Percentiles rank a stretch among this genome's conserved stretches.
phyloP scores from a whole-genome alignment of 352 stramenopile genomes.

The Pythium rishiriense region DNA sequence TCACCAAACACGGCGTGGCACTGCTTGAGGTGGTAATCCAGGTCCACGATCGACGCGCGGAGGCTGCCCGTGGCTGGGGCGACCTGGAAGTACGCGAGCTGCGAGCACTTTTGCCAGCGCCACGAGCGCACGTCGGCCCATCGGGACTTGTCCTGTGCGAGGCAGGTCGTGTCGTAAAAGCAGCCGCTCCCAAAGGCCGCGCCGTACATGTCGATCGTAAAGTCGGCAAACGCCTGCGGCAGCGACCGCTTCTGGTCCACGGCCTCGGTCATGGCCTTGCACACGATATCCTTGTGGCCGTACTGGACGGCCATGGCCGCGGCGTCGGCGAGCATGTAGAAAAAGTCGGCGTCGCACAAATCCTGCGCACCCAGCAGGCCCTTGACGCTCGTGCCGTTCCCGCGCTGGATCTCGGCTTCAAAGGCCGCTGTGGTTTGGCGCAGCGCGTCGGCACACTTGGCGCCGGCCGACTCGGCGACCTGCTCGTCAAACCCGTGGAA shows the following conservation, averaged over 20 bases:
- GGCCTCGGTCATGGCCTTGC: constrained; percentile 50
- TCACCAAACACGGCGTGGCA: constrained; percentile 76
- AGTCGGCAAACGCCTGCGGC: constrained; percentile 72
- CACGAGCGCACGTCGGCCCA: constrained; percentile 83
- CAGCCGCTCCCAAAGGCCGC: constrained; percentile 69
- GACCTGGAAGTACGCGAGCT: constrained; percentile 88
- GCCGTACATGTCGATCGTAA: constrained; percentile 82
- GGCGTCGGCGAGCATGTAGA: constrained; percentile 89
- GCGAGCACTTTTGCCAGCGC: constrained; percentile 86
- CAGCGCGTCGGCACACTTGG: constrained; percentile 62
- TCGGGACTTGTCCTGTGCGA: constrained; percentile 43
- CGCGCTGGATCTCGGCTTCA: constrained; percentile 50
- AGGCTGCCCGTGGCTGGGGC: constrained; percentile 61
- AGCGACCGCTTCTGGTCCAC: constrained; percentile 54
- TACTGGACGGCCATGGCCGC: constrained; percentile 90
- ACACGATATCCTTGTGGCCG: constrained; percentile 81
- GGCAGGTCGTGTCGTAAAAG: constrained; percentile 84
- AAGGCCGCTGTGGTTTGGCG: constrained; percentile 66
- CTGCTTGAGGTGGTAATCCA: constrained; percentile 82
- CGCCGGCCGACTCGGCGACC: constrained; percentile 56
- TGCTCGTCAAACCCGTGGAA: constrained; percentile 86
- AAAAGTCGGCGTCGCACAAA: constrained; percentile 77
- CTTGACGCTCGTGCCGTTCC: constrained; percentile 62
- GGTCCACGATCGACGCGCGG: constrained; percentile 60
- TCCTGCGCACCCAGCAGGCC: constrained; percentile 57